Evolutionary conservation across 345 rosid genomes (phyloP).

Genomic region (Pugionium cornutum): DNA sequence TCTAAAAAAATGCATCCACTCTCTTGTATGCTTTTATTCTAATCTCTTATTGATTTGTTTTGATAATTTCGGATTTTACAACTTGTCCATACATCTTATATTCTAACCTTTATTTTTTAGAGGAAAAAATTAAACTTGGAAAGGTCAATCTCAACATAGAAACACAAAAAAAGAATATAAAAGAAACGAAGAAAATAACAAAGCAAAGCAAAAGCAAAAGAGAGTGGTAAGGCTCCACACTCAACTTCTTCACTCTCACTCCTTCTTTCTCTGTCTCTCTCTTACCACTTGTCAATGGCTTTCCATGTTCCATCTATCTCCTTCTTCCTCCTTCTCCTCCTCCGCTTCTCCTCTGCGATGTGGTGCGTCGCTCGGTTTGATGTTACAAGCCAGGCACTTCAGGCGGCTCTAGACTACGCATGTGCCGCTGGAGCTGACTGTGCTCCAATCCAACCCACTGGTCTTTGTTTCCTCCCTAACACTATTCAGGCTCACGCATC

Average conservation of each 20-base stretch:
- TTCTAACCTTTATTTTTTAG: not conserved
- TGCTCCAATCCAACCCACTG: slow-evolving; percentile 50
- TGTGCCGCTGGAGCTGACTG: slow-evolving; percentile 78
- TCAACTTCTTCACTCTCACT: slow-evolving; percentile 33
- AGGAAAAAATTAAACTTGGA: slow-evolving; percentile 2
- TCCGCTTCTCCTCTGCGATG: slow-evolving; percentile 19
- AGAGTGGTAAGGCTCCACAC: slow-evolving; percentile 39
- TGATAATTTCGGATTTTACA: not conserved
- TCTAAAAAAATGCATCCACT: not conserved
- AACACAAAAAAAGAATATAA: slow-evolving; percentile 5
- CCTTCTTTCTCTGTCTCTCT: slow-evolving; percentile 16
- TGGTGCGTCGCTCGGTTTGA: slow-evolving; percentile 89
- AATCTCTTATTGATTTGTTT: slow-evolving; percentile 6
- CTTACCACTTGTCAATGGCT: slow-evolving; percentile 37
- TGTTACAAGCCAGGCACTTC: slow-evolving; percentile 60
- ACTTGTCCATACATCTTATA: not conserved
- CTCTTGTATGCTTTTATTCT: not conserved
- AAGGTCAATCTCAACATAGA: slow-evolving; percentile 21
- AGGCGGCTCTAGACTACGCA: slow-evolving; percentile 66
- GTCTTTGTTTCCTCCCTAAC: slow-evolving; percentile 69
- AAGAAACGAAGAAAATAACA: slow-evolving; percentile 11
- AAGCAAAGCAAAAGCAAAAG: slow-evolving; percentile 35
- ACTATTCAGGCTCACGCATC: slow-evolving; percentile 75
- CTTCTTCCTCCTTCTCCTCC: slow-evolving; percentile 36
- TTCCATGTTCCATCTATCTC: slow-evolving; percentile 34